phyloP scores from a whole-genome alignment of 345 rosid genomes.

The Kandelia obovata region DNA sequence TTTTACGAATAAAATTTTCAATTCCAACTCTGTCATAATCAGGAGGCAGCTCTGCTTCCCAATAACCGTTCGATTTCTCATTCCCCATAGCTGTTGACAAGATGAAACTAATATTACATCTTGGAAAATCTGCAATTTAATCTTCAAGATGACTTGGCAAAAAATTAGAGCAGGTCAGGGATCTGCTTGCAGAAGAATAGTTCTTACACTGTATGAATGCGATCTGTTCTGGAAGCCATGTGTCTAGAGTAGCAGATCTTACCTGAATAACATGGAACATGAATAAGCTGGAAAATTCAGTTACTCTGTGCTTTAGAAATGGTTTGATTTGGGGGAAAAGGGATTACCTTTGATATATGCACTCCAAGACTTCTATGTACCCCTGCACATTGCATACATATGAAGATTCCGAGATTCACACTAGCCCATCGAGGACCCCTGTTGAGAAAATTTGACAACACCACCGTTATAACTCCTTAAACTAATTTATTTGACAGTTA shows the following conservation, averaged over 20 bases:
- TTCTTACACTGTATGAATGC: conserved; percentile 75
- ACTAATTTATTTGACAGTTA: not conserved
- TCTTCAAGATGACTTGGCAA: conserved; percentile 1
- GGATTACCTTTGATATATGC: conserved; percentile 84
- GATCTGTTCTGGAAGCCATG: conserved; percentile 98
- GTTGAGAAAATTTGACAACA: conserved; percentile 27
- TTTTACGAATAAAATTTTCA: conserved; percentile 76
- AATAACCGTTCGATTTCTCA: conserved; percentile 67
- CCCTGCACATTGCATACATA: conserved; percentile 97
- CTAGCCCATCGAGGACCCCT: conserved; percentile 98
- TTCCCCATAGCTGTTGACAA: conserved; percentile 67
- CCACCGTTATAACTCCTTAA: conserved; percentile 16
- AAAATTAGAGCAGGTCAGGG: conserved; percentile 4
- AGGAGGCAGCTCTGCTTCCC: conserved; percentile 96
- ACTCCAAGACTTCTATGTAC: conserved; percentile 92
- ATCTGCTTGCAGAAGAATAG: not conserved
- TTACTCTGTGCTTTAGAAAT: not conserved
- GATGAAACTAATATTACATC: conserved; percentile 17
- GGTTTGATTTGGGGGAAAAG: not conserved
- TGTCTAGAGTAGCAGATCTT: conserved; percentile 88
- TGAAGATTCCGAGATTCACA: conserved; percentile 93
- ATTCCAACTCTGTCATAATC: conserved; percentile 69
- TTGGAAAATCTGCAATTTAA: conserved; percentile 3
- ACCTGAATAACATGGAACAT: conserved; percentile 42
- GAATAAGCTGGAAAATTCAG: not conserved